phyloP scores from a whole-genome alignment of 1,139 yeast species.

The Kodamaea arcana region DNA sequence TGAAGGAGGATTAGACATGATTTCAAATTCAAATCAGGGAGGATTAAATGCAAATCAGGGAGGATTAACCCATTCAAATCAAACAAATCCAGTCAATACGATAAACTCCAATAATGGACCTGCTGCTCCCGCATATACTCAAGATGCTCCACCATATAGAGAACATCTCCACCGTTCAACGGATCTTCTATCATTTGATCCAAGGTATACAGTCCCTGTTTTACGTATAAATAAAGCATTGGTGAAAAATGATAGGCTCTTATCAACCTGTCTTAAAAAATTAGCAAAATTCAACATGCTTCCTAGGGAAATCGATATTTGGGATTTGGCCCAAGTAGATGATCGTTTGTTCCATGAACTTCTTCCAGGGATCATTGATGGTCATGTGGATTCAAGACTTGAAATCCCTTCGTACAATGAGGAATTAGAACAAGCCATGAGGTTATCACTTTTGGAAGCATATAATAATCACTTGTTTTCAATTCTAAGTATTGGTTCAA shows the following conservation, averaged over 20 bases:
- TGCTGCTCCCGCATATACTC: neutral
- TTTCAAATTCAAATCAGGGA: too few species aligned
- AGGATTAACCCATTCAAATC: too few species aligned
- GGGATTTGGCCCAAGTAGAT: constrained; percentile 38
- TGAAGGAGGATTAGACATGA: too few species aligned
- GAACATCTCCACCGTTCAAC: constrained; percentile 32
- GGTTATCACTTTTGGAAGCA: constrained; percentile 9
- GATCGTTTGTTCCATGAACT: constrained; percentile 32
- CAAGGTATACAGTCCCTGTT: constrained; percentile 34
- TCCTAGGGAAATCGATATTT: constrained; percentile 32
- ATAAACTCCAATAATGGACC: too few species aligned
- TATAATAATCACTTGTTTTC: constrained; percentile 6
- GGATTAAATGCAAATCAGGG: too few species aligned
- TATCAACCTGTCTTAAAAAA: constrained; percentile 24
- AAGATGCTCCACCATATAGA: constrained; percentile 33
- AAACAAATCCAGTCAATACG: too few species aligned
- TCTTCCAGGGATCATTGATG: constrained; percentile 21
- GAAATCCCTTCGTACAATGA: neutral
- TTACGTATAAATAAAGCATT: constrained; percentile 33
- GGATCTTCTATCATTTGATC: constrained; percentile 41
- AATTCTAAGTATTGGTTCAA: constrained; percentile 5
- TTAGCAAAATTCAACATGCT: constrained; percentile 26
- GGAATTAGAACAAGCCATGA: constrained; percentile 9
- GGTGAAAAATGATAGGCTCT: constrained; percentile 24
- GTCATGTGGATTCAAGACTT: neutral